Evolutionary conservation across 2,329 filamentous ascomycete species (phyloP), one percentile per base, ranked within the genome.

Genomic region (Penicillium sp.): DNA sequence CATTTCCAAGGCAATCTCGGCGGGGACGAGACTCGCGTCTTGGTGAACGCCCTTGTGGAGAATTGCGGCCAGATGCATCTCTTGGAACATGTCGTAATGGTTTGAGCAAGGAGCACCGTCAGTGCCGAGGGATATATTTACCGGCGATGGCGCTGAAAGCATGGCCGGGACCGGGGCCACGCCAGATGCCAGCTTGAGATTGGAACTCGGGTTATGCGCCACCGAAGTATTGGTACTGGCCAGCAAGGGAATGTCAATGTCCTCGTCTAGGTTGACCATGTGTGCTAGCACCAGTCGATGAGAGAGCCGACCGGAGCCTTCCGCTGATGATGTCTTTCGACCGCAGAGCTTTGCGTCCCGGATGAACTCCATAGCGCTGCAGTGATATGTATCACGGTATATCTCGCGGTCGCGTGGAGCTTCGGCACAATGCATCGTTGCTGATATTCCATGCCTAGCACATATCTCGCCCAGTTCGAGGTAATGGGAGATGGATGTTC

Each of bases 81-180:
- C 81, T 28, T 77, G 77, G 17, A 82, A 69, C 75, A 82, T 78
- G 55, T 82, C 80, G 67, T 81, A 81, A 10, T 78, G 75, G 64
- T 82, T 82, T 28, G 77, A 77, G 64, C 80, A 83, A 1, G 81
- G 80, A 5, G 80, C 80, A 0, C 81, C 81, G 62, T 83, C 81
- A 4, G 81, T 83, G 0, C 81, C 81, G 11, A 83, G 68, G 3
- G 70, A 69, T 2, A 83, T 76, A 58, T 80, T 82, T 4, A 83
- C 75, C 1, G 59, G 51, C 11, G 53, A 42, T 1, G 52, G 17
- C 14, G 48, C 42, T 17, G 67, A 62, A 11, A 81, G 62, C 72
- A 83, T 75, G 11, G 75, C 70, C 0, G 79, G 79, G 0, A 83
- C 71, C 6, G 74, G 69, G 2, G 79, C 79, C 50, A 83, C 75